Evolutionary conservation across 108 stramenopile genomes (phyloP).

Genomic region (Nitzschia sp.): DNA sequence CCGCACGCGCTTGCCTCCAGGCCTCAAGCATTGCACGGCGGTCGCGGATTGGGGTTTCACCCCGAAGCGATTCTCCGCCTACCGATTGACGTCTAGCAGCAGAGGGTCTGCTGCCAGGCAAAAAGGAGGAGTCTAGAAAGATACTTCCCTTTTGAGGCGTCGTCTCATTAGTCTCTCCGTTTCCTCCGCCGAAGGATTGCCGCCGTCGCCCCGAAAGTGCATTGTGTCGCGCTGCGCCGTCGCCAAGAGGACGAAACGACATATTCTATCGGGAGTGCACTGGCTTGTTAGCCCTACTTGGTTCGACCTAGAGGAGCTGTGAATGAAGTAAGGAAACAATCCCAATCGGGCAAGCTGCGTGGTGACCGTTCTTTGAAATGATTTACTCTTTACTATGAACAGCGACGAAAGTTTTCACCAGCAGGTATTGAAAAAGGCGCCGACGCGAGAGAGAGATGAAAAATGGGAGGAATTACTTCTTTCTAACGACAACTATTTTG

Average conservation of each 20-base stretch:
- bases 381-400: no score
- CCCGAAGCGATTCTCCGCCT: slow-evolving; percentile 17
- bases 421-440: no score
- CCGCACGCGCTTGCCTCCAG: slow-evolving; percentile 55
- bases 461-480: no score
- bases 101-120: slow-evolving; percentile 1
- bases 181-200: slow-evolving; percentile 19
- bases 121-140: not conserved
- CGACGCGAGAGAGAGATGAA: no score
- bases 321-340: no score
- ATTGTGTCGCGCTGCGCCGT: slow-evolving; percentile 24
- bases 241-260: slow-evolving; percentile 12
- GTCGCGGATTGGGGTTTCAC: slow-evolving; percentile 49
- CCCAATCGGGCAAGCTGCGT: no score
- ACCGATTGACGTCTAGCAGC: slow-evolving; percentile 35
- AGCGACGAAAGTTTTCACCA: no score
- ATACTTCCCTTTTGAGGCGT: slow-evolving; percentile 6
- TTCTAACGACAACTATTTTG: no score
- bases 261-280: no score
- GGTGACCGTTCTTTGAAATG: no score
- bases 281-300: no score
- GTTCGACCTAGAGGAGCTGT: no score
- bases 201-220: not conserved
- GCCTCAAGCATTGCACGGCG: slow-evolving; percentile 76
- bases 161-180: not conserved